These are phyloP conservation scores for Cyclotella kingstonii DNA, from an alignment of 108 stramenopile genomes.

Conservation along the genomic window DNA sequence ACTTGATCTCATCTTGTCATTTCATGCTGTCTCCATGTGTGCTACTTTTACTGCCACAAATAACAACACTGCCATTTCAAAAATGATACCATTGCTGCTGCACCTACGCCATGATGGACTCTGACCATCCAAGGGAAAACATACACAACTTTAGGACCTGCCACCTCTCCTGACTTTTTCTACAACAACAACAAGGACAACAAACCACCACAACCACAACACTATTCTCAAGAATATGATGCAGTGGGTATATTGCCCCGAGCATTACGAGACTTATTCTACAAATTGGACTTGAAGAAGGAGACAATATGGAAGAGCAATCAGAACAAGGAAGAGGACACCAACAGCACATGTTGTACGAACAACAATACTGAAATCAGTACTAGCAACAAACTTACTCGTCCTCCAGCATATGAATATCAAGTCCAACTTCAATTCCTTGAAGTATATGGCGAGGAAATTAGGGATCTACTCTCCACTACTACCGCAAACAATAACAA, in stretches of 20 bases:
- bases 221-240: constrained; percentile 53
- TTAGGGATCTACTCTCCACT: constrained; percentile 85
- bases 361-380: not conserved
- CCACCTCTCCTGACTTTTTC: constrained; percentile 27
- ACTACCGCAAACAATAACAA: constrained; percentile 7
- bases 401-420: constrained; percentile 48
- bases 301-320: constrained; percentile 8
- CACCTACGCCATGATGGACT: not conserved
- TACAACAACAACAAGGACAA: not conserved
- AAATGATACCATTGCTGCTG: not conserved
- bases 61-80: not conserved
- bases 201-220: constrained; percentile 2
- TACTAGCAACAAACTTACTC: constrained; percentile 4
- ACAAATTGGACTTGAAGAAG: constrained; percentile 33
- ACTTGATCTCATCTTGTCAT: no score
- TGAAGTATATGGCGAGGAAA: constrained; percentile 86
- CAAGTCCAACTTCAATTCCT: constrained; percentile 78
- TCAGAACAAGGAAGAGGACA: constrained; percentile 12
- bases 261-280: constrained; percentile 63
- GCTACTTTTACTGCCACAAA: no score
- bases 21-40: no score
- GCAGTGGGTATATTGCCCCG: constrained; percentile 76
- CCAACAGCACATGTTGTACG: constrained; percentile 15
- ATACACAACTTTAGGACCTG: constrained; percentile 31
- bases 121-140: constrained; percentile 20